Evolutionary conservation across 345 rosid genomes (phyloP), one percentile per base, ranked within the genome.

Genomic region (Orychophragmus violaceus): DNA sequence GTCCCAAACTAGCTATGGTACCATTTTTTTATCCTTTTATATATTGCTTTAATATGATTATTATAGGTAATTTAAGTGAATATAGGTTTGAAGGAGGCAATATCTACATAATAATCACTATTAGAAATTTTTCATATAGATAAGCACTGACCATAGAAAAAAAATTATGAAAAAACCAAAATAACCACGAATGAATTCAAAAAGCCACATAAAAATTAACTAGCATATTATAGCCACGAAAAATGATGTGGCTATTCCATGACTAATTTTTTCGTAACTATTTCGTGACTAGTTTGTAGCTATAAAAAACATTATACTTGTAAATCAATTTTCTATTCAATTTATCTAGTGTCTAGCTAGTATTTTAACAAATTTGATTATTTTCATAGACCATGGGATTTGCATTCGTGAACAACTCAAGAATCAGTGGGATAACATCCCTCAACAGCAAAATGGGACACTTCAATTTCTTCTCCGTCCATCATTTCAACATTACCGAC

Each of bases 361-460:
- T 36, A 0, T 39, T 41, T 1, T 60, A 2, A 14, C 27, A 48
- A 13, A 50, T n/a, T 59, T 58, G 30, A 10, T 1, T 1, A 49
- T 13, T 19, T 24, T 44, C 1, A 5, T 25, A 74, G 73, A 66
- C 11, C 3, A 67, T 74, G 18, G 68, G 63, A 42, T 74, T 67
- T 56, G 62, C 66, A 36, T 74, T 67, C 19, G 77, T 66, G 41
- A 74, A 61, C 29, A 41, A 74, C 22, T 66, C 73, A 24, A 74
- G 13, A 37, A 42, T 74, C 62, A 19, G 33, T 3, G 68, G 48
- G 8, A 74, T 74, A 74, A 66, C 44, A 66, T 73, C 77, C 22
- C 35, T 73, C 45, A 66, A 73, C 50, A 73, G 77, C 39, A 73
- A 73, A 49, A 73, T 49, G 37, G 69, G 64, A 30, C 77, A 73